Evolutionary conservation across 192 early-diverging fungal genomes (phyloP), one percentile per base, ranked within the genome.

Genomic region (Coemansia sp.): DNA sequence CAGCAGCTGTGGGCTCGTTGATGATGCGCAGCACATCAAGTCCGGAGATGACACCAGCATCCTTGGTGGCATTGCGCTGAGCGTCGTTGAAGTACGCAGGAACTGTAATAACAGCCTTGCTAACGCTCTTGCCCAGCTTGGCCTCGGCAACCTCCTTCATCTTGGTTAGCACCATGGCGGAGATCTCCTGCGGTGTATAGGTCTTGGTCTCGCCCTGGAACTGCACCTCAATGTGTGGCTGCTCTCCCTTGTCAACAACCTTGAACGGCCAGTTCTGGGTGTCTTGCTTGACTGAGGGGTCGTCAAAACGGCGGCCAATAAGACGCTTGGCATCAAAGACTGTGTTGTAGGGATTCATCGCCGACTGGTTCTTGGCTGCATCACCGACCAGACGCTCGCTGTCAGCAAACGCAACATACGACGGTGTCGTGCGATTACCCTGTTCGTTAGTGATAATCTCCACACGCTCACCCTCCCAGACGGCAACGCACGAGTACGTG

Each of bases 401-500:
- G 63, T 88, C 90, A 50, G 87, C 80, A 83, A 92, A 92, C 56
- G 91, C 91, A 49, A 93, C 91, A 54, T 92, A 91, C 60, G 92
- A 93, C 64, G 91, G 91, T 50, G 91, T 92, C 60, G 90, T 92
- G 63, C 90, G 91, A 85, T 90, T 89, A 87, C 91, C 92, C 81
- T 92, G 90, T 81, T 92, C 90, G 85, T 92, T 93, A 73, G 89
- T 87, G 80, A 92, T 89, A 54, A 89, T 87, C 78, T 90, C 89
- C 49, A 82, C 82, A 27, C 84, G 84, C 65, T 82, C 81, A 56
- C 73, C 76, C 72, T 83, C 74, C 77, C 74, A 85, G 16, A 90
- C 89, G 84, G 85, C 91, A 67, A 93, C 90, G 74, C 90, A 93
- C 69, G 92, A 93, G 88, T 98, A 98, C 73, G 93, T 98, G 65